These are phyloP conservation scores for Lithospermum erythrorhizon DNA, from an alignment of 257 asterid species.

Conservation along the genomic window DNA sequence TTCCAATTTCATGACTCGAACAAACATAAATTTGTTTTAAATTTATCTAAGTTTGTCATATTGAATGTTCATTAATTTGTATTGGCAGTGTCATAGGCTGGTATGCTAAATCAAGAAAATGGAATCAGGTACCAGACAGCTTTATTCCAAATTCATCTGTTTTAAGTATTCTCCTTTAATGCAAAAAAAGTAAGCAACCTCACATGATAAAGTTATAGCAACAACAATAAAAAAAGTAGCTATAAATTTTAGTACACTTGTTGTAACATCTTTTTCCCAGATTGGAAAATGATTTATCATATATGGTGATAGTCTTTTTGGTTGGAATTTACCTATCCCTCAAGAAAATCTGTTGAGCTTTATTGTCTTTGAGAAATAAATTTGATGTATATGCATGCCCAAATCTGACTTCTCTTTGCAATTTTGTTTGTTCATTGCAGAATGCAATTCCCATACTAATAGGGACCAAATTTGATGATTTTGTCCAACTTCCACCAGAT, in stretches of 20 bases:
- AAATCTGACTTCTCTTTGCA: neutral
- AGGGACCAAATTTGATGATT: slow-evolving; percentile 82
- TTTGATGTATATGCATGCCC: no score
- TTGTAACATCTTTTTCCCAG: slow-evolving; percentile 8
- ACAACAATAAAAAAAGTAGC: slow-evolving; percentile 13
- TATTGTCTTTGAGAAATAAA: no score
- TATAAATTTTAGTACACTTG: slow-evolving; percentile 1
- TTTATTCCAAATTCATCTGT: slow-evolving; percentile 7
- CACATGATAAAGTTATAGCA: neutral
- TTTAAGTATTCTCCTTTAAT: neutral
- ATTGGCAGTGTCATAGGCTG: slow-evolving; percentile 60
- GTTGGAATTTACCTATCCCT: slow-evolving; percentile 8
- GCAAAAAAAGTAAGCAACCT: neutral
- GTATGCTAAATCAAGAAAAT: slow-evolving; percentile 73
- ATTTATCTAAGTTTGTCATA: no score
- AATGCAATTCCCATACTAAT: slow-evolving; percentile 68
- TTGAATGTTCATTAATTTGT: no score
- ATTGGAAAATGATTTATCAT: slow-evolving; percentile 9
- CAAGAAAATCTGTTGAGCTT: neutral
- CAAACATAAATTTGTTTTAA: no score
- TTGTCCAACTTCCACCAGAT: slow-evolving; percentile 68
- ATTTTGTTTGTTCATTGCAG: slow-evolving; percentile 25
- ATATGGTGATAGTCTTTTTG: neutral
- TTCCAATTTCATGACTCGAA: no score
- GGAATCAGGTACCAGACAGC: slow-evolving; percentile 61